phyloP scores from a whole-genome alignment of 2,329 filamentous ascomycete genomes.

The Chrysoporthe austroafricana region DNA sequence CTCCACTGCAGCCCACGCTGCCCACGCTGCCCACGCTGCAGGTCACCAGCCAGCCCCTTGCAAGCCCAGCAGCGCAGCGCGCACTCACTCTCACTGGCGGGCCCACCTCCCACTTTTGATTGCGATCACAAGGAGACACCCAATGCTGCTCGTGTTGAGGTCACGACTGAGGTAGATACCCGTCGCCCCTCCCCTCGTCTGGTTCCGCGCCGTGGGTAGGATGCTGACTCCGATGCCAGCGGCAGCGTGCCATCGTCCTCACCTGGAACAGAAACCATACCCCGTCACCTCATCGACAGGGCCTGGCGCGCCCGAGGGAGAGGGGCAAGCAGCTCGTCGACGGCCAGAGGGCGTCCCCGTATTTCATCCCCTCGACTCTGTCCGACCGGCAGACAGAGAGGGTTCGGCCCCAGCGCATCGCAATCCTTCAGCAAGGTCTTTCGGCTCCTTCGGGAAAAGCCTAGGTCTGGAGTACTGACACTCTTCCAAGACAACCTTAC shows the following conservation, averaged over 20 bases:
- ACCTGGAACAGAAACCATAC: background rate
- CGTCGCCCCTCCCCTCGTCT: background rate
- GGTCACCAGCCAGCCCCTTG: background rate
- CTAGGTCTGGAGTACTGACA: background rate
- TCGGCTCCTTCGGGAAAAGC: slow-evolving; percentile 9
- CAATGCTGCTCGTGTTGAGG: background rate
- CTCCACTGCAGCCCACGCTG: background rate
- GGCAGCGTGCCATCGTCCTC: background rate
- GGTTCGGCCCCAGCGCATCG: background rate
- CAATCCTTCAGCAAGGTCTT: background rate
- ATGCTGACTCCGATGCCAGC: slow-evolving; percentile 14
- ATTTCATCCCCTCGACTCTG: background rate
- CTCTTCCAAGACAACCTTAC: slow-evolving; percentile 1
- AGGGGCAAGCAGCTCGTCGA: background rate
- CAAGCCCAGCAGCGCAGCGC: background rate
- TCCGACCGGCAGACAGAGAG: background rate
- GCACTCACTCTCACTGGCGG: no score
- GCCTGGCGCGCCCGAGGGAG: background rate
- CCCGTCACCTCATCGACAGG: slow-evolving; percentile 8
- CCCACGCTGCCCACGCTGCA: no score
- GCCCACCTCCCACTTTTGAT: no score
- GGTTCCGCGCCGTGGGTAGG: background rate
- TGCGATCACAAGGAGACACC: background rate
- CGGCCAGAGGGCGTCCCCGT: background rate
- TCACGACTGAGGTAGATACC: background rate